Base-by-base conservation (phyloP, 306 rosid species). In the Mucuna pruriens region DNA sequence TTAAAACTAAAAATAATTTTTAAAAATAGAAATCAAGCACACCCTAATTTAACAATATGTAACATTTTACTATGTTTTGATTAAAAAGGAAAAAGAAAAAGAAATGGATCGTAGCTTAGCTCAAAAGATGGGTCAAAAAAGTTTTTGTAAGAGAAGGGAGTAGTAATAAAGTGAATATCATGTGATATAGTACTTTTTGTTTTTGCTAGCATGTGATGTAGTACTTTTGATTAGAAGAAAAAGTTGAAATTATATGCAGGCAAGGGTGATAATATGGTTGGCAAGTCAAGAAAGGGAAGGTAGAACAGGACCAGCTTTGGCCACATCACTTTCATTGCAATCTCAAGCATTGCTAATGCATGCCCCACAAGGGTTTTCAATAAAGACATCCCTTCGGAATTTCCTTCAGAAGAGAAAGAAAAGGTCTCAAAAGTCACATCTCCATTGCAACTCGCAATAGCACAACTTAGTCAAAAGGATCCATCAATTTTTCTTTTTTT, bases 391-490 rank as follows among this genome's bases (percentile, higher is more conserved):
- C 6, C 83, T 85, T 38, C 54, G 70, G 25, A 77, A 33, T 72
- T 85, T 85, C 33, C 83, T 85, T 19, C 74, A 85, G 38, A 72
- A 72, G 39, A 85, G 83, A 77, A 85, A 81, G 74, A 77, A 65
- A 73, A 81, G 83, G 77, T 54, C 42, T 31, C 83, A 57, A n/a
- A 65, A 77, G 29, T 58, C 77, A 80, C 49, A 34, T 42, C 22
- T 15, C 63, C 16, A 48, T 60, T 44, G 16, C 72, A 57, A 46
- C 29, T 16, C 73, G 25, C 4, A 23, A 10, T 61, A 52, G 25
- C 73, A 26, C 49, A 5, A 57, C 46, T 22, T 42, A 55, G n/a
- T 25, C 71, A 38, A 15, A 51, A n/a, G n/a, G n/a, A n/a, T n/a
- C n/a, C n/a, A n/a, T n/a, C n/a, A n/a, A n/a, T n/a, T n/a, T n/a